Evolutionary conservation across 768 basidiomycete genomes (phyloP), one percentile per base, ranked within the genome.

Genomic region (Coprinellus micaceus): DNA sequence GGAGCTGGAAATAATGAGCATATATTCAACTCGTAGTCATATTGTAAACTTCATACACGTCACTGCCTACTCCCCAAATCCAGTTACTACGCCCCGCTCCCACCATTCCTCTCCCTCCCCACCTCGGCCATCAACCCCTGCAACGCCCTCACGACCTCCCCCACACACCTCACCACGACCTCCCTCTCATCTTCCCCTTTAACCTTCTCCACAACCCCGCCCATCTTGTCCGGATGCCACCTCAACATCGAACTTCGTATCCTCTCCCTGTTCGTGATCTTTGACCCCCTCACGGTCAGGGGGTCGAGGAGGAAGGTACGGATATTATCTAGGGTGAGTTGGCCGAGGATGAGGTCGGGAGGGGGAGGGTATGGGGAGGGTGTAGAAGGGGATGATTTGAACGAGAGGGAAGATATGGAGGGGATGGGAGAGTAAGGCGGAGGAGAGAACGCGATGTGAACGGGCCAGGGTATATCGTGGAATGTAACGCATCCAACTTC

Each of bases 181-280:
- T 77, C 74, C 58, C 68, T 54, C 55, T 84, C 81, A n/a, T 74
- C 72, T 2, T 73, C 70, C 6, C 13, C 33, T 1, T 67, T 66
- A 7, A 82, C 76, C 33, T 75, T 73, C 15, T 65, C 58, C n/a
- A 83, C 61, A 15, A 84, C 57, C 2, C 59, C 54, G 3, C 77
- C 73, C 60, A 81, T 71, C 70, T 86, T 87, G 65, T 88, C 85
- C 1, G 86, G 85, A 63, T 86, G 86, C 80, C 84, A 88, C 9
- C 84, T 76, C 54, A 89, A 67, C 43, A 91, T 67, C 0, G 84
- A 82, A 47, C 75, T 76, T 30, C 87, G 76, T 5, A 89, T 69
- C 39, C 80, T 71, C 43, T 84, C 83, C 68, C 77, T 82, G 61
- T 64, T 72, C 53, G 78, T 78, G 33, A 69, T 70, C 0, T 60